These are phyloP conservation scores for Priceomyces fermenticarens DNA, from an alignment of 805 yeast species.

Conservation along the genomic window DNA sequence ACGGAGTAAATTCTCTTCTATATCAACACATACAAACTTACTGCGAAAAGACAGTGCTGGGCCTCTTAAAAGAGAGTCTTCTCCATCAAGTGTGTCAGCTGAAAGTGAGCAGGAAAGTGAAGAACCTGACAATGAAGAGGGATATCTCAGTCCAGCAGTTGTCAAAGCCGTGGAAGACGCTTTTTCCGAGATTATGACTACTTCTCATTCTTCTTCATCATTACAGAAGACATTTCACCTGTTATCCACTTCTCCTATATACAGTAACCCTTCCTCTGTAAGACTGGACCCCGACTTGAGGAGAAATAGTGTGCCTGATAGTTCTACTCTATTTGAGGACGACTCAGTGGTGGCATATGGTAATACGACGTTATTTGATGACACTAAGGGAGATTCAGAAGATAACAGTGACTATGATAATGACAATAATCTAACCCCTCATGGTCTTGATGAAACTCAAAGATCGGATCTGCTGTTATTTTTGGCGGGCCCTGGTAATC, in stretches of 20 bases:
- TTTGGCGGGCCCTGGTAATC: conserved; percentile 67
- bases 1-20: conserved; percentile 49
- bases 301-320: conserved; percentile 19
- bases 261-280: neutral
- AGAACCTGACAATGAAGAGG: conserved; percentile 12
- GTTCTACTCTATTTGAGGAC: conserved; percentile 31
- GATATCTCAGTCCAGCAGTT: conserved; percentile 42
- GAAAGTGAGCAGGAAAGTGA: conserved; percentile 15
- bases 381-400: conserved; percentile 29
- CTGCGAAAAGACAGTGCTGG: neutral
- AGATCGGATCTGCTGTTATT: conserved; percentile 32
- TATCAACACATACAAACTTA: conserved; percentile 6
- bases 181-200: conserved; percentile 53
- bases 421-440: conserved; percentile 14
- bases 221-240: neutral
- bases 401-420: conserved; percentile 30
- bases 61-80: neutral
- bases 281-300: conserved; percentile 9
- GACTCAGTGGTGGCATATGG: conserved; percentile 5
- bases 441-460: conserved; percentile 11
- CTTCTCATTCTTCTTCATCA: conserved; percentile 1
- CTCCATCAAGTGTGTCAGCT: conserved; percentile 2
- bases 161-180: conserved; percentile 67
- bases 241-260: neutral
- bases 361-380: conserved; percentile 32